Evolutionary conservation across 176 grass and related monocot species (phyloP), one percentile per base, ranked within the genome.

Genomic region (Rhipidocladum racemiflorum): DNA sequence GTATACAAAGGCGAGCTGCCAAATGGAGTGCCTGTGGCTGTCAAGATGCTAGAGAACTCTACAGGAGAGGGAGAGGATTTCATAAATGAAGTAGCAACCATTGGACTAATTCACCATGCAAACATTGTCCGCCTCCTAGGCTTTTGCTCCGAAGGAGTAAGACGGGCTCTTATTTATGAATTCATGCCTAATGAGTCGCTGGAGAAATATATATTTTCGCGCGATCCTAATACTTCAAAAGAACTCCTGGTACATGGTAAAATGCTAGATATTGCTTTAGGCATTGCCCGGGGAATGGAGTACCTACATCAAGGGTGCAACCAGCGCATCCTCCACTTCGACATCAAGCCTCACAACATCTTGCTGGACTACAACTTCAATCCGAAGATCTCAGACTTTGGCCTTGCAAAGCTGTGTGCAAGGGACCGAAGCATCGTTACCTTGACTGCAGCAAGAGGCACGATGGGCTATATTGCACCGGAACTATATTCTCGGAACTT

Each of bases 41-140:
- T 97, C 7, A 97, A 97, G 72, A 87, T 97, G 81, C 76, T 93
- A 15, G 88, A 86, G 49, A 77, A 54, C 42, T 55, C 93, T 1
- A 83, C 21, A 61, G 88, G 68, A 8, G 77, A 84, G 1, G 90
- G 90, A 51, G 65, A 82, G 23, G 93, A 95, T 15, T 95, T 95
- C 82, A 92, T 95, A 61, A 95, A 90, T n/a, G 90, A 95, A 64
- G 88, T 95, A 0, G 90, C 93, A 55, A 95, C 93, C 46, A 86
- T 95, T 0, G 93, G 93, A 53, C 24, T 16, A 18, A 95, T 92
- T n/a, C 90, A 92, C 66, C 90, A 95, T 78, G 46, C 83, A 60
- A 94, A 94, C 27, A 72, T 93, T 0, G 88, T 93, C 34, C 82
- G 74, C 9, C 91, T 93, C 61, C 14, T 90, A 0, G 91, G 88